phyloP scores from a whole-genome alignment of 257 asterid species.

The Fraxinus pennsylvanica region DNA sequence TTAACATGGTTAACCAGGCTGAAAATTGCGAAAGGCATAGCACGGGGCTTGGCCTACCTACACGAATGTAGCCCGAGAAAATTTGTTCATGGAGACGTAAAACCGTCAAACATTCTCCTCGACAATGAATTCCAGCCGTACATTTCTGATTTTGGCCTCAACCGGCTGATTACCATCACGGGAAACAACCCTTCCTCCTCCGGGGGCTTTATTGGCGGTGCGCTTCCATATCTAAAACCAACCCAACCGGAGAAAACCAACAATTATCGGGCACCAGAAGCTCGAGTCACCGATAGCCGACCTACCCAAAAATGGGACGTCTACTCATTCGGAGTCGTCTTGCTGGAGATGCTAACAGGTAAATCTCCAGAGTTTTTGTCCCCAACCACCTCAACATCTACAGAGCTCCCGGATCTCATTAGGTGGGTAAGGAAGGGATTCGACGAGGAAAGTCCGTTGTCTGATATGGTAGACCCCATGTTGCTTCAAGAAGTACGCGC shows the following conservation, averaged over 20 bases:
- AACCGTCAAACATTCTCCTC: constrained; percentile 88
- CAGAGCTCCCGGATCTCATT: constrained; percentile 69
- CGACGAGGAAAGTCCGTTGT: constrained; percentile 66
- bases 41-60: constrained; percentile 82
- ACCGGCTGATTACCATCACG: constrained; percentile 78
- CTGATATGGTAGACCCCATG: constrained; percentile 79
- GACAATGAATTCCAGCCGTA: constrained; percentile 71
- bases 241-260: constrained; percentile 57
- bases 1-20: constrained; percentile 76
- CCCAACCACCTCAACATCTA: constrained; percentile 62
- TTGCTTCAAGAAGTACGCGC: constrained; percentile 70
- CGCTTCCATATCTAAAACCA: constrained; percentile 68
- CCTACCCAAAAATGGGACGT: constrained; percentile 98
- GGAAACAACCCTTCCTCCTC: constrained; percentile 83
- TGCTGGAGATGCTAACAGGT: constrained; percentile 81
- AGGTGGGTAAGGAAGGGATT: constrained; percentile 93
- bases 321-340: constrained; percentile 82
- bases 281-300: constrained; percentile 52
- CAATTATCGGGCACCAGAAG: constrained; percentile 82
- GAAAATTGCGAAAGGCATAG: constrained; percentile 69
- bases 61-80: constrained; percentile 97
- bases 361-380: constrained; percentile 77
- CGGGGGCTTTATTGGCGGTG: constrained; percentile 88
- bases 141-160: constrained; percentile 89
- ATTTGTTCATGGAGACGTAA: constrained; percentile 80